Evolutionary conservation across 768 basidiomycete genomes (phyloP), one percentile per base, ranked within the genome.

Genomic region (Podaxis sp.): DNA sequence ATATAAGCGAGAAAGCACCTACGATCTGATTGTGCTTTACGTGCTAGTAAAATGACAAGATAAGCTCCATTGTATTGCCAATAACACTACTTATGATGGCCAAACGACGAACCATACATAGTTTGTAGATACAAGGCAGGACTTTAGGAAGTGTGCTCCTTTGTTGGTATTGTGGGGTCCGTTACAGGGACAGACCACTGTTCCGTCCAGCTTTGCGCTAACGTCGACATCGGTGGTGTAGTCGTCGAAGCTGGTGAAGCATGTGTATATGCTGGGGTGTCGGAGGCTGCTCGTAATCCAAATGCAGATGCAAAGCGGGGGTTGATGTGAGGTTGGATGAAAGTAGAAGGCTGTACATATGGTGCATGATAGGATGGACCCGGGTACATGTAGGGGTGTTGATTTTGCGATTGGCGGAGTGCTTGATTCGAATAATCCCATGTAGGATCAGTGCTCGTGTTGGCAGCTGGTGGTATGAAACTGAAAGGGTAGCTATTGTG

Each of bases 281-380:
- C 50, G 36, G 44, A 46, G 11, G 59, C 40, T 56, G 65, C 55
- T 40, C 51, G 58, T 59, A 86, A 70, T 25, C 85, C 88, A 63
- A 90, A 88, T 28, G 75, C 74, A 35, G 83, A 81, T 13, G 89
- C 88, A 71, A 93, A 92, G 10, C 86, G 81, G 7, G 91, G 91
- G 66, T 93, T 92, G 61, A 93, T 92, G 67, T 93, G 91, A 5
- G 91, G 91, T 64, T 91, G 89, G n/a, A 91, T 77, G 46, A 68
- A 77, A 68, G 53, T 54, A 44, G 52, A 37, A 21, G 52, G 44
- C 23, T 48, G 42, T 6, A 23, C 50, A 23, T 46, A 46, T 46
- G 57, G 18, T 27, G 13, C 21, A 5, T 59, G 50, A 57, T 57
- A 57, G 23, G 56, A 10, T 28, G 42, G 14, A 38, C 35, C 36